Conservation (phyloP, 192 early-diverging fungal species). For the Gigaspora rosea region DNA sequence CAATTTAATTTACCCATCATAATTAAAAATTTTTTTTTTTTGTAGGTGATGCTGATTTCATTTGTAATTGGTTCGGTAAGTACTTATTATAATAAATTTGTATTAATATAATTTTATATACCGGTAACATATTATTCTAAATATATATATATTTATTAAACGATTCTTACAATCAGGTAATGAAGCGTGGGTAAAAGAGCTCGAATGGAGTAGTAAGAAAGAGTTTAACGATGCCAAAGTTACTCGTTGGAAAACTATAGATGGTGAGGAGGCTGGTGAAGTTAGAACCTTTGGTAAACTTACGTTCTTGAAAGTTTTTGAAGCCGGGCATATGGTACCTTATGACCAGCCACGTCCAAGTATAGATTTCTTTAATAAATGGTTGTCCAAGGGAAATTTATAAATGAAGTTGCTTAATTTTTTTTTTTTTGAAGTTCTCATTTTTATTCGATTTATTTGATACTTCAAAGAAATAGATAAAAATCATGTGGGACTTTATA, state of each 20-base stretch:
- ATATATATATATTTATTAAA: not conserved
- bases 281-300: constrained; percentile 70
- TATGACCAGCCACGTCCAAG: constrained; percentile 86
- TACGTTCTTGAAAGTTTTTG: constrained; percentile 84
- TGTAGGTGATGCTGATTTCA: constrained; percentile 88
- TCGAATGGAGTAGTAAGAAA: constrained; percentile 80
- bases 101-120: not conserved
- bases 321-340: constrained; percentile 91
- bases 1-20: not conserved
- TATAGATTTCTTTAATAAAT: constrained; percentile 86
- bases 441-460: too few relatives aligned
- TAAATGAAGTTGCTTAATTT: not conserved
- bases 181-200: constrained; percentile 85
- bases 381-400: constrained; percentile 40
- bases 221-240: constrained; percentile 73
- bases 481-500: too few relatives aligned
- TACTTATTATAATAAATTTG: not conserved
- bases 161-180: constrained; percentile 65
- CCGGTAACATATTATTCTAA: not conserved
- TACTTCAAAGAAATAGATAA: too few relatives aligned
- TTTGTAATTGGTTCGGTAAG: constrained; percentile 82
- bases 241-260: constrained; percentile 68
- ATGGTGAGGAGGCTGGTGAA: constrained; percentile 57
- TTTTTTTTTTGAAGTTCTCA: too few relatives aligned
- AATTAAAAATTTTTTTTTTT: not conserved